phyloP scores from a whole-genome alignment of 805 yeast genomes.

The Cyberlindnera meyerae region DNA sequence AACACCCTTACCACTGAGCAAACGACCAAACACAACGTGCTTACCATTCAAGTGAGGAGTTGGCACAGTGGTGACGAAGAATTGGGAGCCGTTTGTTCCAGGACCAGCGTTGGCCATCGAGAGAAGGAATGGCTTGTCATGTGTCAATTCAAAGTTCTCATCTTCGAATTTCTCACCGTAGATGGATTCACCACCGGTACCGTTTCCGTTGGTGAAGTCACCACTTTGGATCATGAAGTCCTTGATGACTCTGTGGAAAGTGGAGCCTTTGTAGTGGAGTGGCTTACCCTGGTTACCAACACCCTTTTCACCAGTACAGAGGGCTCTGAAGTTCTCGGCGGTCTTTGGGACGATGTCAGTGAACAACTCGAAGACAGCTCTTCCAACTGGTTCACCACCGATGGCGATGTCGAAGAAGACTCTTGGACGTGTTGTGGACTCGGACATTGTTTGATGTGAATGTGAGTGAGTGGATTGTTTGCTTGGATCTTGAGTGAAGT shows the following conservation, averaged over 20 bases:
- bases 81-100: conserved; percentile 93
- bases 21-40: conserved; percentile 94
- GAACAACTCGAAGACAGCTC: conserved; percentile 72
- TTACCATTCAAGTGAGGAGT: conserved; percentile 95
- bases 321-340: conserved; percentile 82
- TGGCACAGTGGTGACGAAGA: conserved; percentile 85
- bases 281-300: conserved; percentile 56
- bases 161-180: conserved; percentile 87
- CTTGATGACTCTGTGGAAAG: conserved; percentile 89
- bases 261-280: conserved; percentile 72
- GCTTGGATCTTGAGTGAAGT: too few relatives aligned
- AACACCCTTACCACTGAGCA: conserved; percentile 73
- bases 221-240: conserved; percentile 95
- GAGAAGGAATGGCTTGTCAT: conserved; percentile 79
- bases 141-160: conserved; percentile 74
- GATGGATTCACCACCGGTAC: conserved; percentile 79
- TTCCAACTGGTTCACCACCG: conserved; percentile 65
- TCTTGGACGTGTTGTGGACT: conserved; percentile 38
- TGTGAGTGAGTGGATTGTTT: too few relatives aligned
- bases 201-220: conserved; percentile 71
- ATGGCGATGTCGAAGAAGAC: conserved; percentile 77
- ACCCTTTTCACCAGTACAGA: conserved; percentile 88
- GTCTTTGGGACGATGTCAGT: conserved; percentile 79
- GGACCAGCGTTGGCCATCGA: conserved; percentile 98
- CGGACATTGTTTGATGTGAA: conserved; percentile 11